These are phyloP conservation scores for Purshia tridentata DNA, from an alignment of 306 rosid species.

Conservation along the genomic window DNA sequence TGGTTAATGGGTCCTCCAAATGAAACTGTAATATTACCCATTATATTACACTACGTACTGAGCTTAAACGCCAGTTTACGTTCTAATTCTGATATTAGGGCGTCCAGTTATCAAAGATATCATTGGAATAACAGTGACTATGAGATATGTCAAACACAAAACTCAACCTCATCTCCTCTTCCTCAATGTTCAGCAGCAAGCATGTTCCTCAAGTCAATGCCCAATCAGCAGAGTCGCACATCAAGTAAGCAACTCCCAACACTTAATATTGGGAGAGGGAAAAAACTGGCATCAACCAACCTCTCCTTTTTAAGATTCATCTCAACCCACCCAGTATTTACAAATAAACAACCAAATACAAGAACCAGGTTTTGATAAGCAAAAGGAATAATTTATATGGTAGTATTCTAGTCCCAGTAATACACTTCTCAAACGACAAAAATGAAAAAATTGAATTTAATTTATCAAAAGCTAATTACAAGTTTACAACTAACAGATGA, in stretches of 20 bases:
- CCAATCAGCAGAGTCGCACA: background rate
- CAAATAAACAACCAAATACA: constrained; percentile 7
- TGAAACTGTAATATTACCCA: background rate
- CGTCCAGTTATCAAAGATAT: background rate
- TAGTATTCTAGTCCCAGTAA: background rate
- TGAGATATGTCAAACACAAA: background rate
- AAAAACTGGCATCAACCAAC: background rate
- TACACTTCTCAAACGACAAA: background rate
- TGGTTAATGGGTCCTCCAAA: background rate
- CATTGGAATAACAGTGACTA: background rate
- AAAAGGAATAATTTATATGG: background rate
- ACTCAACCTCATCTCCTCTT: background rate
- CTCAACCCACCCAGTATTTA: background rate
- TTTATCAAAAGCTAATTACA: background rate
- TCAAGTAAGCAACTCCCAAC: background rate
- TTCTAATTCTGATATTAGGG: background rate
- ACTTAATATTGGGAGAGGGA: background rate
- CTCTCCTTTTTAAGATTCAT: background rate
- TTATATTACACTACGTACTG: background rate
- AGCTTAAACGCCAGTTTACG: background rate
- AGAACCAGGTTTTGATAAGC: background rate
- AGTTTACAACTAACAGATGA: background rate
- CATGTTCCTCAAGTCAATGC: background rate
- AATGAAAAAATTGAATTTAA: background rate
- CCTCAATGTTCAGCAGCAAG: constrained; percentile 6